Evolutionary conservation across 306 rosid species (phyloP).

Genomic region (Argentina anserina): DNA sequence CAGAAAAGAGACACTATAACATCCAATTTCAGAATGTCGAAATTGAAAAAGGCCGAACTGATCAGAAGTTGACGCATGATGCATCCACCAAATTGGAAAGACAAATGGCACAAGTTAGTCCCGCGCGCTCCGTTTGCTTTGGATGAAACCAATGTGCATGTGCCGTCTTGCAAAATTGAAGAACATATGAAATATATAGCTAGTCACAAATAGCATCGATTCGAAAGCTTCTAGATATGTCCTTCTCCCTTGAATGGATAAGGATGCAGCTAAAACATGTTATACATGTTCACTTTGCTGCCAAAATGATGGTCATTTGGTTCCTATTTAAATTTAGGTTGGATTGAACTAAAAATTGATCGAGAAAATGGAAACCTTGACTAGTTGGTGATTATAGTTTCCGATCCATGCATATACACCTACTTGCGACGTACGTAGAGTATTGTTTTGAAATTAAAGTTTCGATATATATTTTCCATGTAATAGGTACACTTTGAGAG

Average conservation of each 20-base stretch:
- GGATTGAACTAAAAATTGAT: neutral
- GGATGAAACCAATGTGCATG: no score
- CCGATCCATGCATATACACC: no score
- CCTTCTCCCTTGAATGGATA: neutral
- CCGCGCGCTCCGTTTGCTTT: no score
- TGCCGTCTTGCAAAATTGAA: neutral
- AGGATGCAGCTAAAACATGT: neutral
- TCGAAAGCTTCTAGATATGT: neutral
- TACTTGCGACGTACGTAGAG: no score
- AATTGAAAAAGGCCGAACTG: neutral
- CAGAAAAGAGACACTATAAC: slow-evolving; percentile 2
- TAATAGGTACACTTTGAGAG: no score
- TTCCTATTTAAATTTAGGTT: neutral
- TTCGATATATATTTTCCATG: no score
- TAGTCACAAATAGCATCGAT: neutral
- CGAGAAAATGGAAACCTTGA: neutral
- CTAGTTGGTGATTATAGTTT: no score
- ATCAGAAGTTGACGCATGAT: neutral
- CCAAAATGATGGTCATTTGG: neutral
- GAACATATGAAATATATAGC: neutral
- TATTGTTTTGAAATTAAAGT: no score
- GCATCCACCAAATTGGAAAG: neutral
- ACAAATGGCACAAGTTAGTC: no score
- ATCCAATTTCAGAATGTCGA: slow-evolving; percentile 1
- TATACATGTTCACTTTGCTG: neutral